Evolutionary conservation across 257 asterid species (phyloP), one percentile per base, ranked within the genome.

Genomic region (Penstemon davidsonii): DNA sequence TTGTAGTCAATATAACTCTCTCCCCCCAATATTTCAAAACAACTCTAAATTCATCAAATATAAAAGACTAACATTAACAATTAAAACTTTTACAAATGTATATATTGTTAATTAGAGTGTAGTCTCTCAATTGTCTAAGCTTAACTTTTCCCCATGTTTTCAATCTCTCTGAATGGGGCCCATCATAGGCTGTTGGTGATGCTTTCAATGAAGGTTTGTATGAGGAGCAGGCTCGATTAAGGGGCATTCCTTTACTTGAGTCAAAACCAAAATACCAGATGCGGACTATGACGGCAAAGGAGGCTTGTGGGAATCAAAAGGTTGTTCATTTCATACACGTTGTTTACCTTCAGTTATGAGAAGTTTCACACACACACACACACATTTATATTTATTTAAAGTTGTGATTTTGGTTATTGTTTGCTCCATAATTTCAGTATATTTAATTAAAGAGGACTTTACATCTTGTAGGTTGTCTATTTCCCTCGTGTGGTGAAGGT

Each of bases 191-290:
- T 54, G 96, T 94, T 79, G 99, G 99, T 80, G 99, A 94, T 80
- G 99, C 92, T 64, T 94, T 94, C 71, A 94, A 88, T 81, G 99
- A 94, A 80, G 99, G 99, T 44, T 76, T 94, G 36, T 94, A 94
- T 69, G 99, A 94, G 72, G 96, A 94, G 77, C 99, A 94, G 81
- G 99, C 99, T 65, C 88, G 96, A 70, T 67, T 94, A 69, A 82
- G 86, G 74, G 84, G 91, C 68, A 88, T 94, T 72, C 99, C 97
- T 4, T 76, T 94, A 64, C 93, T 94, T 73, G 99, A 94, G 72
- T 94, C 99, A 55, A 91, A 84, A 77, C 99, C 99, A 64, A 94
- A 94, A 74, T 87, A 91, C 80, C 96, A 88, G 86, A 91, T 94
- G 99, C 87, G 97, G 42, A 84, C 77, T 71, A 86, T 91, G 96